Conservation (phyloP, 192 early-diverging fungal genomes). For the Linnemannia schmuckeri region DNA sequence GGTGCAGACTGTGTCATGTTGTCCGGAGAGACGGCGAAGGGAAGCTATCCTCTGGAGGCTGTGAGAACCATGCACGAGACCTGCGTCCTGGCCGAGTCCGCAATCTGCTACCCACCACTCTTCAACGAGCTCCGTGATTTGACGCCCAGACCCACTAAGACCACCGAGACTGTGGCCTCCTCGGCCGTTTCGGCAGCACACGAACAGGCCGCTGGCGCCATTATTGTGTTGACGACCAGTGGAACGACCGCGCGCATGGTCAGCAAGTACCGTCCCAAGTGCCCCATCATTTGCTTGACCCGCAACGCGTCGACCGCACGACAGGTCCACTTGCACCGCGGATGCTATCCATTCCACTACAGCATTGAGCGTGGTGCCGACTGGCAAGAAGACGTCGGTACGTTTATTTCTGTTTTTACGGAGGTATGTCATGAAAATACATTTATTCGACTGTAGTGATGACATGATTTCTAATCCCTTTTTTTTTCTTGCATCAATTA, state of each 20-base stretch:
- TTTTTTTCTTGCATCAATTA: neutral
- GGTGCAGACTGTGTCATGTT: constrained; percentile 97
- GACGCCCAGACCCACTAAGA: constrained; percentile 79
- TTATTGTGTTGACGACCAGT: constrained; percentile 89
- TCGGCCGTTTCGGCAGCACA: constrained; percentile 85
- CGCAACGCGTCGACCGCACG: constrained; percentile 73
- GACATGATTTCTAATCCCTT: neutral
- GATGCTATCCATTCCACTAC: constrained; percentile 80
- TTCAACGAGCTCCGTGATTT: constrained; percentile 86
- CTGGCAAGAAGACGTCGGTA: constrained; percentile 55
- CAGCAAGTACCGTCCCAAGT: constrained; percentile 91
- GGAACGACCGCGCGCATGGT: constrained; percentile 87
- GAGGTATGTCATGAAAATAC: neutral
- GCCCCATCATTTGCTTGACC: constrained; percentile 91
- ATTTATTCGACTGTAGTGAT: neutral
- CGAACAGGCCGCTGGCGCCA: constrained; percentile 84
- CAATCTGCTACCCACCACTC: constrained; percentile 90
- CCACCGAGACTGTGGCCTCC: constrained; percentile 90
- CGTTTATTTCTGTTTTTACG: constrained; percentile 8
- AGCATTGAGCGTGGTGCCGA: constrained; percentile 39
- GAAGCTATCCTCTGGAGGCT: constrained; percentile 85
- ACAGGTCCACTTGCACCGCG: constrained; percentile 79
- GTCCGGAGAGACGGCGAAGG: constrained; percentile 95
- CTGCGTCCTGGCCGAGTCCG: constrained; percentile 88
- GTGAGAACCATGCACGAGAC: constrained; percentile 79